Evolutionary conservation across 768 basidiomycete genomes (phyloP).

Genomic region (Pleurotus eryngii): DNA sequence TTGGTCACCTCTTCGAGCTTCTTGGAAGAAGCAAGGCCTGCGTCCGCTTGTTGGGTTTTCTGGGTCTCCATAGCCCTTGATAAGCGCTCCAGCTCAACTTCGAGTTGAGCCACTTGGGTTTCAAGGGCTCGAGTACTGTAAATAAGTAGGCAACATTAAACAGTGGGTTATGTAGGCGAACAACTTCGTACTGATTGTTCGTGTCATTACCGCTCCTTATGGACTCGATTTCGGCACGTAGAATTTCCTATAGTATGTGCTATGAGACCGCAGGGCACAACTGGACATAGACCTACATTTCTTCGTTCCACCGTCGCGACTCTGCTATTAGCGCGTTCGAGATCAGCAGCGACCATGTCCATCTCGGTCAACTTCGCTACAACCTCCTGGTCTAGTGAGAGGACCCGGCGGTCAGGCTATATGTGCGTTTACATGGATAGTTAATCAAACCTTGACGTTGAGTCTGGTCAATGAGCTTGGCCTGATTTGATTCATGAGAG

Average conservation of each 20-base stretch:
- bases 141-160: neutral
- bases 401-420: neutral
- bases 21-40: slow-evolving; percentile 45
- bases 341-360: slow-evolving; percentile 92
- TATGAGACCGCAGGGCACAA: neutral
- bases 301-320: slow-evolving; percentile 90
- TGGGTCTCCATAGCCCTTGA: slow-evolving; percentile 65
- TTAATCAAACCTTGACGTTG: slow-evolving; percentile 75
- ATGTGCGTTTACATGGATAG: neutral
- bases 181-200: slow-evolving; percentile 56
- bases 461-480: slow-evolving; percentile 86
- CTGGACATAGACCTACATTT: slow-evolving; percentile 54
- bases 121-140: slow-evolving; percentile 63
- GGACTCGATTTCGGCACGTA: slow-evolving; percentile 92
- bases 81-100: slow-evolving; percentile 70
- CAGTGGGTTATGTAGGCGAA: neutral
- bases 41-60: slow-evolving; percentile 43
- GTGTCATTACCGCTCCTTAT: slow-evolving; percentile 76
- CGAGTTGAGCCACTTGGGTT: slow-evolving; percentile 68
- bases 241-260: slow-evolving; percentile 62
- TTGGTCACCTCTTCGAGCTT: slow-evolving; percentile 57
- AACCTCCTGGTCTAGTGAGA: slow-evolving; percentile 80
- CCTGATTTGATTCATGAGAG: slow-evolving; percentile 91
- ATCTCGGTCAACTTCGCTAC: slow-evolving; percentile 87
- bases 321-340: slow-evolving; percentile 92